Evolutionary conservation across 179 eudicot species (phyloP), one percentile per base, ranked within the genome.

Genomic region (Beta corolliflora): DNA sequence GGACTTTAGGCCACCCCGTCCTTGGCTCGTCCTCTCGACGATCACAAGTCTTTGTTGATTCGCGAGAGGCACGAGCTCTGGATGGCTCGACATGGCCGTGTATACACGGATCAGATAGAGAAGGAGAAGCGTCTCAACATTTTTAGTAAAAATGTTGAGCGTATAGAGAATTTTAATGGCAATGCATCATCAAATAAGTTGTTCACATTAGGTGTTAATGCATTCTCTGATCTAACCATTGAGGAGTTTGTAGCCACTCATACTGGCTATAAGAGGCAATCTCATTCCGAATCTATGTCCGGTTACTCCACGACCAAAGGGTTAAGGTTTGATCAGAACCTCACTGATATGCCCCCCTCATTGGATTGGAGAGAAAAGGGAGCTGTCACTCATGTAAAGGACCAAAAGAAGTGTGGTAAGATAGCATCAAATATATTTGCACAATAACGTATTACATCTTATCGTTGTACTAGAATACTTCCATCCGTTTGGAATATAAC

Each of bases 191-290:
- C 63, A 7, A 67, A 78, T 4, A 55, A 31, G 2, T 41, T 31
- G 5, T 69, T 55, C 31, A 86, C 45, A 23, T 72, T 88, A 4
- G 80, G 87, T 12, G 21, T 81, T 21, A 86, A 86, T 72, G 81
- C 76, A 4, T 82, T 86, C 63, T 72, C 84, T 18, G 91, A 88
- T 44, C 52, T 82, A 66, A 84, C 89, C 9, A 80, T 65, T 7
- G 85, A 78, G 10, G 89, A 88, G 78, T 86, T 88, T 64, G 18
- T 21, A 71, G 77, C 85, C 7, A 78, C 86, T 44, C 81, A 79
- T 29, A 88, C 86, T 41, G 88, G 87, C 14, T 73, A 13, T 29
- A 88, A 81, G 60, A 41, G 54, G 4, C 75, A 41, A 50, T 60
- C 12, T n/a, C 58, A 60, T 21, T 56, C 18, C 52, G 14, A 13